Evolutionary conservation across 2,329 filamentous ascomycete genomes (phyloP), one percentile per base, ranked within the genome.

Genomic region (Tolypocladium album): DNA sequence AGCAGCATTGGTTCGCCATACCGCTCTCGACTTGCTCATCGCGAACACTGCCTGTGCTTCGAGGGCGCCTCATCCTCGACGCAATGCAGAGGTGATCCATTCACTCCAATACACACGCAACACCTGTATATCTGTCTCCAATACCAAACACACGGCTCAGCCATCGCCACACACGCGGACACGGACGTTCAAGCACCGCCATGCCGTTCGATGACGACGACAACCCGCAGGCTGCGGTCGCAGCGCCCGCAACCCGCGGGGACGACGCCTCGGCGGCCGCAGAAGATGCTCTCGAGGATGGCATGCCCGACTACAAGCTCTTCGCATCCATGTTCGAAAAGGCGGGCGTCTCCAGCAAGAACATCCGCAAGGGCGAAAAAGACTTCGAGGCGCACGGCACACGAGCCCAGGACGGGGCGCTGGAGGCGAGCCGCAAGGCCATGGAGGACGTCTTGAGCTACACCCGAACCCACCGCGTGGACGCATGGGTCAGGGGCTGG

Each of bases 381-480:
- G 94, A 99, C 76, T 99, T 97, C 72, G 94, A 97, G 75, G 87
- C 89, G 36, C 92, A 97, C 74, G 89, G 90, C 56, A 97, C 94
- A 2, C 83, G 84, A 39, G 85, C 89, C 39, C 94, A 99, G 74
- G 85, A 88, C 64, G 81, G 83, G 60, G 84, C 88, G 11, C 85
- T 99, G 58, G 88, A 91, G 68, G 84, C 89, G 55, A 96, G 91
- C 63, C 86, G 93, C 59, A 81, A 83, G 66, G 93, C 92, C 24
- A 94, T 99, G 88, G 89, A 96, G 73, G 87, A 91, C 67, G 92
- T 93, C 2, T 81, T 97, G 59, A 82, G 85, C 58, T 88, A 88
- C 71, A 88, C 89, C 56, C 84, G 93, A 57, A 79, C 88, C 36
- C 92, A 96, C 70, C 77, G 80, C n/a, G 78, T 82, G 5, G 88